Evolutionary conservation across 495 filamentous ascomycete species (phyloP).

Genomic region (Cenococcum geophilum): DNA sequence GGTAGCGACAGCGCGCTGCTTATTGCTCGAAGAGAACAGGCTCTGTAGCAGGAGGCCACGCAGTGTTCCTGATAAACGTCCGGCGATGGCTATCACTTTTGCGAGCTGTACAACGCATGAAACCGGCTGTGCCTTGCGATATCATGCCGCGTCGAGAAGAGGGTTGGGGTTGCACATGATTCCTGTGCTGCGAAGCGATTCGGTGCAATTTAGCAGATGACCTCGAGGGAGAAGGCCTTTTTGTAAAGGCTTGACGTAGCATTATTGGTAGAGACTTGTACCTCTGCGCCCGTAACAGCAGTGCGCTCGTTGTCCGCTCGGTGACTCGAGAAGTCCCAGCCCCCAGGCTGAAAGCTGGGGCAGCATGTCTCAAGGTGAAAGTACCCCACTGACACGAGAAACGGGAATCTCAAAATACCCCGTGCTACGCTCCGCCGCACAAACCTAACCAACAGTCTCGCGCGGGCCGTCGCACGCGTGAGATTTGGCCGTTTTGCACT

Average conservation of each 20-base stretch:
- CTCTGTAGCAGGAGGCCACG: conserved; percentile 14
- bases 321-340: conserved; percentile 6
- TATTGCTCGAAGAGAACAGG: conserved; percentile 8
- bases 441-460: conserved; percentile 25
- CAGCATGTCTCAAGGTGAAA: conserved; percentile 12
- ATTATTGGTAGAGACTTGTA: conserved; percentile 10
- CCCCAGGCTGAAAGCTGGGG: conserved; percentile 16
- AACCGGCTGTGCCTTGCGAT: conserved; percentile 20
- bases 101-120: conserved; percentile 34
- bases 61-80: conserved; percentile 14
- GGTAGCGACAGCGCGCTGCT: conserved; percentile 20
- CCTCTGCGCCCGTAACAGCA: not conserved
- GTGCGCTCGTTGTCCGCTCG: not conserved
- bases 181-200: conserved; percentile 27
- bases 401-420: conserved; percentile 11
- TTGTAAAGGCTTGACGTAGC: conserved; percentile 24
- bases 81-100: conserved; percentile 21
- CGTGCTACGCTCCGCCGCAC: conserved; percentile 6
- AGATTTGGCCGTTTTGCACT: too few relatives aligned
- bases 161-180: conserved; percentile 29
- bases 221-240: conserved; percentile 19
- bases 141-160: conserved; percentile 23
- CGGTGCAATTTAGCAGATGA: conserved; percentile 26
- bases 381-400: conserved; percentile 1
- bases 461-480: conserved; percentile 2